Evolutionary conservation across 352 stramenopile species (phyloP).

Genomic region (Phytophthora europaea): DNA sequence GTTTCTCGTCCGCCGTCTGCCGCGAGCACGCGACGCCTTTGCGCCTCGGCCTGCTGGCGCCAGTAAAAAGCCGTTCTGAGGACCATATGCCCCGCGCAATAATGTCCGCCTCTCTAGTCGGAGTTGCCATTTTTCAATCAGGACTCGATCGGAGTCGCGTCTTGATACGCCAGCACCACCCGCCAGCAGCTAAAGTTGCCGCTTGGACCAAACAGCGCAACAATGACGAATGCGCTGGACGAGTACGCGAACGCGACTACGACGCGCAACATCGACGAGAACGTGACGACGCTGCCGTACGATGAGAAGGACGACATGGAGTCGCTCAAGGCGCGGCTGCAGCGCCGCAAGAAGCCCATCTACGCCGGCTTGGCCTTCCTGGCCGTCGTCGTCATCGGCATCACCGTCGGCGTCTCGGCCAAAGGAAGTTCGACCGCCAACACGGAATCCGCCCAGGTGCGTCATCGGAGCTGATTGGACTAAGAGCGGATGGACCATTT

Average conservation of each 20-base stretch:
- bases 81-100: not conserved
- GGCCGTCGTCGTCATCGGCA: slow-evolving; percentile 59
- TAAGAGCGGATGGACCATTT: slow-evolving; percentile 1
- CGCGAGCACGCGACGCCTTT: not conserved
- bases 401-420: slow-evolving; percentile 45
- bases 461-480: not conserved
- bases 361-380: slow-evolving; percentile 67
- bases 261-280: slow-evolving; percentile 47
- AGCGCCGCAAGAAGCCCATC: slow-evolving; percentile 71
- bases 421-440: slow-evolving; percentile 25
- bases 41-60: slow-evolving; percentile 6
- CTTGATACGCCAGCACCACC: slow-evolving; percentile 29
- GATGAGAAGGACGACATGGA: slow-evolving; percentile 71
- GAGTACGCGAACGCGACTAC: slow-evolving; percentile 53
- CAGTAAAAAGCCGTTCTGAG: slow-evolving; percentile 19
- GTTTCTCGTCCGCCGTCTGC: slow-evolving; percentile 12
- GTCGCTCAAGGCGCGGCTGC: slow-evolving; percentile 51
- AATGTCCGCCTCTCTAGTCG: slow-evolving; percentile 23
- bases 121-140: slow-evolving; percentile 33
- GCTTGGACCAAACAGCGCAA: slow-evolving; percentile 11
- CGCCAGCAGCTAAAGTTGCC: not conserved
- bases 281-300: slow-evolving; percentile 38
- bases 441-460: slow-evolving; percentile 51
- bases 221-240: slow-evolving; percentile 36
- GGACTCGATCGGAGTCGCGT: slow-evolving; percentile 18